These are phyloP conservation scores for Actinomucor elegans DNA, from an alignment of 371 early-diverging fungal species.

Conservation along the genomic window DNA sequence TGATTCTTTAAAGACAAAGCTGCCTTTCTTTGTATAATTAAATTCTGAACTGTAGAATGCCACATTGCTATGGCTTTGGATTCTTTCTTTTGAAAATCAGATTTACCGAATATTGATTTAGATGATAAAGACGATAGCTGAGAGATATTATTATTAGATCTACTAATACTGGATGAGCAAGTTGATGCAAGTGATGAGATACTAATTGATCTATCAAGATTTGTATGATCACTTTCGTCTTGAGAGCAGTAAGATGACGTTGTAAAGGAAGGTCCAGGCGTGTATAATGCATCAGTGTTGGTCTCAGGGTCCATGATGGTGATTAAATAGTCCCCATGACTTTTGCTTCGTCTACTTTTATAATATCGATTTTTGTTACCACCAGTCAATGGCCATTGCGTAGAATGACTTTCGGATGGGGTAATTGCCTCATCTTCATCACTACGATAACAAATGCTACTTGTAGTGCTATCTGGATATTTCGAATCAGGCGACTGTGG, in stretches of 20 bases:
- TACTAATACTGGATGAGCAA: no score
- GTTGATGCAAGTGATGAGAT: no score
- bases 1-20: neutral
- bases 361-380: neutral
- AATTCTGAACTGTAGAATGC: conserved; percentile 1
- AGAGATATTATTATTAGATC: neutral
- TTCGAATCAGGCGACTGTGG: neutral
- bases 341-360: neutral
- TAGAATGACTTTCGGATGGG: neutral
- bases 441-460: neutral
- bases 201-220: no score
- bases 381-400: neutral
- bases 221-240: no score
- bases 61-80: conserved; percentile 9
- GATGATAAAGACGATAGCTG: neutral
- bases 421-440: conserved; percentile 4
- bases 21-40: neutral
- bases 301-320: neutral
- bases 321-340: neutral
- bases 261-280: no score
- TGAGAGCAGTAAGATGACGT: no score
- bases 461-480: neutral
- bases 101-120: neutral
- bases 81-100: conserved; percentile 4
- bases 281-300: no score